These are phyloP conservation scores for Neltuma alba DNA, from an alignment of 306 rosid species.

Conservation along the genomic window DNA sequence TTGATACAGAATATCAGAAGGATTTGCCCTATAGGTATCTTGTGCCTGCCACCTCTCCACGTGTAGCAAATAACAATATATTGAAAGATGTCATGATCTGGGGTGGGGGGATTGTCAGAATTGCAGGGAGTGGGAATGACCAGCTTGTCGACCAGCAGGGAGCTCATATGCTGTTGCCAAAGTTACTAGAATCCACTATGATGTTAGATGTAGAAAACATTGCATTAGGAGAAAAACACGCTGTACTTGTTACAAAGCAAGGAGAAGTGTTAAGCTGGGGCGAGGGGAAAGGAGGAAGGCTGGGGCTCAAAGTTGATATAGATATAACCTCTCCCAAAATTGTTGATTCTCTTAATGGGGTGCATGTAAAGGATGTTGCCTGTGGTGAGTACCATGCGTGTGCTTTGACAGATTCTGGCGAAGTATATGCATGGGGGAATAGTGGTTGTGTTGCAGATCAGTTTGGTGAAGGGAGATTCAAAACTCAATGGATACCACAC, in stretches of 20 bases:
- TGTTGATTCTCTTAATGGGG: conserved; percentile 66
- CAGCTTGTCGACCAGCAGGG: conserved; percentile 43
- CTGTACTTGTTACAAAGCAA: conserved; percentile 76
- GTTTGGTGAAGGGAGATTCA: conserved; percentile 43
- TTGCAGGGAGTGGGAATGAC: conserved; percentile 48
- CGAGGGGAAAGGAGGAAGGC: conserved; percentile 68
- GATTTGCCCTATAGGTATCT: conserved; percentile 43
- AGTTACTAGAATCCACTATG: conserved; percentile 66
- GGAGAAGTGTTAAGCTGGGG: conserved; percentile 96
- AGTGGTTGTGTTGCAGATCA: conserved; percentile 49
- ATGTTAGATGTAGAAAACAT: conserved; percentile 72
- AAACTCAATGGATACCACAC: conserved; percentile 70
- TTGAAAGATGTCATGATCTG: conserved; percentile 86
- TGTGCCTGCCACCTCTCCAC: conserved; percentile 43
- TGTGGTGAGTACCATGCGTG: conserved; percentile 83
- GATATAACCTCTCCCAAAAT: conserved; percentile 66
- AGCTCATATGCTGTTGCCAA: conserved; percentile 63
- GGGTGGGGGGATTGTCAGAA: conserved; percentile 74
- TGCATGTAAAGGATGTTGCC: conserved; percentile 51
- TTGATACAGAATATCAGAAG: conserved; percentile 43
- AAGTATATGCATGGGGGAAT: conserved; percentile 81
- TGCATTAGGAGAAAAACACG: conserved; percentile 81
- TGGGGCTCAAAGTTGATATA: conserved; percentile 71
- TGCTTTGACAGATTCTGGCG: conserved; percentile 70
- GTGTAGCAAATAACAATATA: conserved; percentile 48